A percentile compares a stretch with the other conserved stretches of the same genome.
phyloP scores from a whole-genome alignment of 306 rosid species.

The Medicago arabica region DNA sequence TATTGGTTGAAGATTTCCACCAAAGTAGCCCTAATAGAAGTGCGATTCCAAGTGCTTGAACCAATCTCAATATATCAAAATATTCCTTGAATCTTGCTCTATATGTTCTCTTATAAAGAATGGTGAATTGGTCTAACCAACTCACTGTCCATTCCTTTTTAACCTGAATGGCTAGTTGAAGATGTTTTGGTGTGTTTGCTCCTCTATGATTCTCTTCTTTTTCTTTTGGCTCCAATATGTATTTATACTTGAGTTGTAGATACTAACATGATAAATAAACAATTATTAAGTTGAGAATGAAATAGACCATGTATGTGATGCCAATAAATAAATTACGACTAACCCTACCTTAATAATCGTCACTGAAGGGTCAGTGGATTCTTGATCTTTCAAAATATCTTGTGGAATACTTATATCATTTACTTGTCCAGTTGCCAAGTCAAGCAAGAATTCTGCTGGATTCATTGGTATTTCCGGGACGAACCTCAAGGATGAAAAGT shows the following conservation, averaged over 20 bases:
- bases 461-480: constrained; percentile 87
- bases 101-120: constrained; percentile 82
- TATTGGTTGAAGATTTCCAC: constrained; percentile 88
- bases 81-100: constrained; percentile 79
- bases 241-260: constrained; percentile 76
- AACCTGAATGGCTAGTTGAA: constrained; percentile 72
- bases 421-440: constrained; percentile 91
- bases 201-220: constrained; percentile 69
- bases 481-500: constrained; percentile 78
- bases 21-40: constrained; percentile 86
- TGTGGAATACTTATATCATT: constrained; percentile 72
- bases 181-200: constrained; percentile 69
- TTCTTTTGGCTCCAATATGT: constrained; percentile 68
- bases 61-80: constrained; percentile 79
- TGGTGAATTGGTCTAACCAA: constrained; percentile 82
- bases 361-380: constrained; percentile 55
- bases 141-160: constrained; percentile 84
- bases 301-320: constrained; percentile 9
- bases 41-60: constrained; percentile 92
- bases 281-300: constrained; percentile 31
- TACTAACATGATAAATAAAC: constrained; percentile 52
- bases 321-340: not conserved
- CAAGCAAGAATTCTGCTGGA: constrained; percentile 92
- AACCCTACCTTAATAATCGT: constrained; percentile 65
- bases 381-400: constrained; percentile 57